These are phyloP conservation scores for Xylaria arbuscula DNA, from an alignment of 2,329 filamentous ascomycete genomes.

Conservation along the genomic window DNA sequence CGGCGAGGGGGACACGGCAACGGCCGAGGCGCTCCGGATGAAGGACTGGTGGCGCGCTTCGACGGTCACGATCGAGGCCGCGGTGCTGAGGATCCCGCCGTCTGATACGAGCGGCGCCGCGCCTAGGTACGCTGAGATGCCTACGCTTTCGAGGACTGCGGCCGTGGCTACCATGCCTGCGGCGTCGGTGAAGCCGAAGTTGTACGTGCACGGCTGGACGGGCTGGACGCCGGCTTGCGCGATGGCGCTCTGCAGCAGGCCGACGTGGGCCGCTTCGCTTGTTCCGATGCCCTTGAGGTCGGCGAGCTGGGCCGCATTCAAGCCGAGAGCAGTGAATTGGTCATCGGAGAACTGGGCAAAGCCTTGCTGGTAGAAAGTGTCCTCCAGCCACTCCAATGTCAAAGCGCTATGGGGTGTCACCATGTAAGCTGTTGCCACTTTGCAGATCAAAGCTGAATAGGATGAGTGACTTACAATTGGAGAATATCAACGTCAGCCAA, in stretches of 20 bases:
- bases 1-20: constrained; percentile 71
- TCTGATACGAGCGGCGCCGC: constrained; percentile 73
- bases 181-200: constrained; percentile 76
- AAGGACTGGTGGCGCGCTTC: constrained; percentile 80
- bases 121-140: constrained; percentile 79
- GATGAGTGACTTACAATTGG: constrained; percentile 63
- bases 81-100: constrained; percentile 70
- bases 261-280: constrained; percentile 73
- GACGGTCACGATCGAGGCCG: constrained; percentile 76
- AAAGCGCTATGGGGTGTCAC: constrained; percentile 63
- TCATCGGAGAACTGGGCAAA: constrained; percentile 73
- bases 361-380: constrained; percentile 76
- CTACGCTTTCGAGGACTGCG: constrained; percentile 76
- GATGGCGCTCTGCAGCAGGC: constrained; percentile 68
- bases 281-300: constrained; percentile 71
- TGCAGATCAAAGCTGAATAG: constrained; percentile 14
- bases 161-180: constrained; percentile 75
- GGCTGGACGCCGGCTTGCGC: constrained; percentile 71
- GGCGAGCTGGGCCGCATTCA: constrained; percentile 64
- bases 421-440: constrained; percentile 33
- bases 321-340: constrained; percentile 73
- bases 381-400: constrained; percentile 80
- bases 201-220: constrained; percentile 76
- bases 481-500: constrained; percentile 66
- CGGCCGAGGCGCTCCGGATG: constrained; percentile 69